Conservation (phyloP, 192 early-diverging fungal genomes). For the Linnemannia schmuckeri region DNA sequence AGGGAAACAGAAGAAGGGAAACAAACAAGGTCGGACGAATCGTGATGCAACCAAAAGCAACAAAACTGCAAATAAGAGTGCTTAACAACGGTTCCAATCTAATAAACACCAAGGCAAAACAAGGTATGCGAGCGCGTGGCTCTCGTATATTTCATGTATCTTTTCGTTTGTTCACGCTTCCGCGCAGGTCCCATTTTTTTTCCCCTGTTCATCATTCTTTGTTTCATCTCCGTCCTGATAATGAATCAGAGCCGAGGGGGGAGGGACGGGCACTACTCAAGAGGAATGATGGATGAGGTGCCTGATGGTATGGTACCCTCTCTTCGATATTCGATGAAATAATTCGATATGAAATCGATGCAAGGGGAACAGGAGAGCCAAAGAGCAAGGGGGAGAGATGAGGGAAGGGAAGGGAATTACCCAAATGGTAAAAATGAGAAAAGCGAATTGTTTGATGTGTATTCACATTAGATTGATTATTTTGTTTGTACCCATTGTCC, state of each 20-base stretch:
- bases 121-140: neutral
- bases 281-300: neutral
- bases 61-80: neutral
- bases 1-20: neutral
- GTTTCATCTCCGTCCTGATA: slow-evolving; percentile 10
- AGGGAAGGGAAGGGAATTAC: neutral
- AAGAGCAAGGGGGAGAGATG: neutral
- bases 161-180: neutral
- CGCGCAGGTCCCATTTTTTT: slow-evolving; percentile 1
- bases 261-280: neutral
- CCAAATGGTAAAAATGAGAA: neutral
- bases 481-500: neutral
- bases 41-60: neutral
- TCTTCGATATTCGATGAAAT: neutral
- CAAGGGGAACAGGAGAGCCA: neutral
- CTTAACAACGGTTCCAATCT: neutral
- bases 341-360: neutral
- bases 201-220: neutral
- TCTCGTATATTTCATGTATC: neutral
- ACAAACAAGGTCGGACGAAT: neutral
- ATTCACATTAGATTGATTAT: neutral
- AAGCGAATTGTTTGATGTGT: neutral
- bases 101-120: neutral
- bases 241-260: neutral
- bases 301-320: neutral